Evolutionary conservation across 768 basidiomycete species (phyloP), one percentile per base, ranked within the genome.

Genomic region (Aureoboletus auriporus): DNA sequence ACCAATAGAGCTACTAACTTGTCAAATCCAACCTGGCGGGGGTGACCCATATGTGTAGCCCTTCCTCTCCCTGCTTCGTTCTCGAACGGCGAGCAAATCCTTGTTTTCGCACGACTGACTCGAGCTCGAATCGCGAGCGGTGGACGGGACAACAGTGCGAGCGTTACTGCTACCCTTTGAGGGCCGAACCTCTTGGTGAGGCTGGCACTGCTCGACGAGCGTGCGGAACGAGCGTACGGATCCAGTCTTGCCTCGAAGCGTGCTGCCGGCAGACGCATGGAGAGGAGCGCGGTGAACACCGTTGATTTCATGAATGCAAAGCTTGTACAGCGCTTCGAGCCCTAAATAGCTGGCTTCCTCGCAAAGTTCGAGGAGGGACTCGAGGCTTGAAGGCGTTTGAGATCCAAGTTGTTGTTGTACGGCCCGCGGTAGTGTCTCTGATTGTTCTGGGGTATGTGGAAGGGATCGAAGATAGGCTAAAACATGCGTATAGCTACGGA

Each of bases 261-360:
- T 59, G 17, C 75, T 72, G 13, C 67, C 63, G 50, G 73, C 41
- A 14, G 12, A 76, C 16, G 49, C 52, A 37, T 57, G 38, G 14
- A 70, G 56, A 42, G 71, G 64, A 26, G 71, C 61, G 27, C 66
- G 71, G 42, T 77, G 77, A 26, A 75, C 72, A 27, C 74, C 72
- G 16, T 76, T 75, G 33, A 90, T 74, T 67, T 91, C 86, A 14
- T 82, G 79, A 8, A 68, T 66, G 59, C 89, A 91, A 2, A 93
- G 74, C 52, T 72, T 75, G 51, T 79, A 72, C 14, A 93, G 74
- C 39, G 75, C 76, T 0, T 75, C 75, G 44, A 92, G 80, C 26
- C 78, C 81, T n/a, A 92, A 79, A 59, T 82, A 89, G 36, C 72
- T 71, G 2, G 89, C 85, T 61, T 93, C 89, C 54, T 92, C 88